Conservation (phyloP, 768 basidiomycete genomes). For the Agrocybe praecox region DNA sequence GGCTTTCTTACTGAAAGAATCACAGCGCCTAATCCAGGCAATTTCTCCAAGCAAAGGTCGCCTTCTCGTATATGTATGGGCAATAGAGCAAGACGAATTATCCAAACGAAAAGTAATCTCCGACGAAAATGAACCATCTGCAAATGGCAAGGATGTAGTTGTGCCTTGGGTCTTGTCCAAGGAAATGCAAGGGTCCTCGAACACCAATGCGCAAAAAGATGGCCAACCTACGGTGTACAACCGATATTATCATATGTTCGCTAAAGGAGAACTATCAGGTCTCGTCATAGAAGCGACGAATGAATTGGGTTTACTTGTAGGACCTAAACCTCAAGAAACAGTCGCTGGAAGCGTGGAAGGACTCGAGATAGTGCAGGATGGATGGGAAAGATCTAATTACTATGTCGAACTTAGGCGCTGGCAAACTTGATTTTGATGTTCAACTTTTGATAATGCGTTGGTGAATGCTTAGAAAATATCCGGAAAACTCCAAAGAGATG, state of each 20-base stretch:
- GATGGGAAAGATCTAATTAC: slow-evolving; percentile 90
- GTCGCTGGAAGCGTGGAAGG: slow-evolving; percentile 38
- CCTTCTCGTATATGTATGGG: slow-evolving; percentile 95
- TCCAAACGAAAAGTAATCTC: slow-evolving; percentile 72
- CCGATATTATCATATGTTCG: slow-evolving; percentile 97
- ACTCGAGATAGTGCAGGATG: slow-evolving; percentile 69
- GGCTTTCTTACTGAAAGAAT: background rate
- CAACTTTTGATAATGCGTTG: slow-evolving; percentile 2
- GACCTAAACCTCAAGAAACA: slow-evolving; percentile 24
- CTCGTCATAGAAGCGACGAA: slow-evolving; percentile 67
- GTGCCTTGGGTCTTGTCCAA: slow-evolving; percentile 83
- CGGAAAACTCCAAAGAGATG: background rate
- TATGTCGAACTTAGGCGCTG: slow-evolving; percentile 78
- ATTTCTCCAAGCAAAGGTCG: slow-evolving; percentile 75
- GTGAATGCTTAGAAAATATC: background rate
- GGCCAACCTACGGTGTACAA: slow-evolving; percentile 59
- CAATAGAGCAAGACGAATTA: slow-evolving; percentile 85
- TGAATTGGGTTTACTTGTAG: slow-evolving; percentile 56
- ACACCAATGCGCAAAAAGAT: background rate
- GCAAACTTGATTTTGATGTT: slow-evolving; percentile 27
- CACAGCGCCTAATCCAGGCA: slow-evolving; percentile 61
- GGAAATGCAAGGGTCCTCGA: slow-evolving; percentile 22
- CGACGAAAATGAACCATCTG: slow-evolving; percentile 21
- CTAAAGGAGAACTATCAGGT: slow-evolving; percentile 69
- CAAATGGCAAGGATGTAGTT: slow-evolving; percentile 75